Conservation (phyloP, 148 eudicot species). For the Polygonum maritimum region DNA sequence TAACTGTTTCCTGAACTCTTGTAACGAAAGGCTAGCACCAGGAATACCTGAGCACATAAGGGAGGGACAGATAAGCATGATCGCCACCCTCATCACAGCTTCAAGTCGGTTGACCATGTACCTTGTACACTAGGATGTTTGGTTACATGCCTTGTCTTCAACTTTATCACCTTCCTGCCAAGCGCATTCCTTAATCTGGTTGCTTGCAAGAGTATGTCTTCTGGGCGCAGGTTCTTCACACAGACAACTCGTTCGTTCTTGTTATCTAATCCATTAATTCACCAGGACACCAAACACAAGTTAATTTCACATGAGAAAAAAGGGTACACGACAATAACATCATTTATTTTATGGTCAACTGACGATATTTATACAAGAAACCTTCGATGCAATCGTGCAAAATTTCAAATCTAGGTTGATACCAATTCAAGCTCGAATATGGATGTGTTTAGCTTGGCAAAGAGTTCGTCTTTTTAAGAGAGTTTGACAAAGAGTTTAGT, state of each 20-base stretch:
- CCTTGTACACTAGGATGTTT: conserved; percentile 91
- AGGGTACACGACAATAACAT: not conserved
- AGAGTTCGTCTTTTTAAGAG: too few species aligned
- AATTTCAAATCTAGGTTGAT: not conserved
- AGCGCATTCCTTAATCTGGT: conserved; percentile 71
- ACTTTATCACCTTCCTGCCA: conserved; percentile 85
- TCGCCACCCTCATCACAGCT: conserved; percentile 24
- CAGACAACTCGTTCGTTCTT: conserved; percentile 71
- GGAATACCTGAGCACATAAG: not conserved
- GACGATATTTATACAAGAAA: too few species aligned
- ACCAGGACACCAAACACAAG: not conserved
- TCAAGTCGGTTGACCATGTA: conserved; percentile 64
- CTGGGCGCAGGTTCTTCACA: conserved; percentile 66
- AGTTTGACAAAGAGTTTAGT: too few species aligned
- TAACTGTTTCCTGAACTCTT: not conserved
- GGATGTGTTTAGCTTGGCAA: too few species aligned
- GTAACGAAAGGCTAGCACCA: not conserved
- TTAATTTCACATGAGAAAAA: not conserved
- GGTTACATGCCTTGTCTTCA: conserved; percentile 81
- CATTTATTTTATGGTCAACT: not conserved
- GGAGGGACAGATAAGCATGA: not conserved
- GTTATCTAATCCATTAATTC: conserved; percentile 24
- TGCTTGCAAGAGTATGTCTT: conserved; percentile 59
- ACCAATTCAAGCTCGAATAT: too few species aligned
- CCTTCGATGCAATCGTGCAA: not conserved